phyloP scores from a whole-genome alignment of 192 early-diverging fungal species.

The Umbelopsis sp. region DNA sequence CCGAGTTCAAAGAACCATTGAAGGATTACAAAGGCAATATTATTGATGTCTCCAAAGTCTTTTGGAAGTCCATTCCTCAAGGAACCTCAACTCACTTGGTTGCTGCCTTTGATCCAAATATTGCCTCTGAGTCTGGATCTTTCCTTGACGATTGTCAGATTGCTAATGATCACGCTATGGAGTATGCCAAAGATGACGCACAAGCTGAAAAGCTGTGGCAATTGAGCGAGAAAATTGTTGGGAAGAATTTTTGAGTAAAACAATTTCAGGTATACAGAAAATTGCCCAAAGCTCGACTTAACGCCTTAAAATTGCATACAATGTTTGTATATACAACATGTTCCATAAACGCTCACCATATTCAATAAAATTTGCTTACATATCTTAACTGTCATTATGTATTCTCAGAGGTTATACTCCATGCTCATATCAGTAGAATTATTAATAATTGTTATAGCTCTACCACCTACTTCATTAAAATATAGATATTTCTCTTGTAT shows the following conservation, averaged over 20 bases:
- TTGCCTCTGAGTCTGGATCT: neutral
- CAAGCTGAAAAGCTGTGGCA: neutral
- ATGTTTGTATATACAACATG: too few species aligned
- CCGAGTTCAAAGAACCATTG: too few species aligned
- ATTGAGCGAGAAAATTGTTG: neutral
- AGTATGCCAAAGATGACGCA: neutral
- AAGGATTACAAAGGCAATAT: neutral
- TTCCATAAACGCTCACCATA: too few species aligned
- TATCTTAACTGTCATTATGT: too few species aligned
- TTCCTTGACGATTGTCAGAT: neutral
- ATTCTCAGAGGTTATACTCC: too few species aligned
- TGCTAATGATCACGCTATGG: neutral
- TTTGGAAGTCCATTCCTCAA: neutral
- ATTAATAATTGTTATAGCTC: too few species aligned
- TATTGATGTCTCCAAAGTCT: neutral
- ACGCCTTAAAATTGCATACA: too few species aligned
- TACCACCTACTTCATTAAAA: too few species aligned
- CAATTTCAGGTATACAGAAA: neutral
- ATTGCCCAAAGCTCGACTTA: too few species aligned
- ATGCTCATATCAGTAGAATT: too few species aligned
- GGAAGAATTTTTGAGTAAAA: neutral
- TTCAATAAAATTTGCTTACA: too few species aligned
- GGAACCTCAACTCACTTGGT: neutral
- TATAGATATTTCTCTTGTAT: too few species aligned
- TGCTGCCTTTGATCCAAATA: neutral